A percentile compares a stretch with the other conserved stretches of the same genome.
These are phyloP conservation scores for Linum usitatissimum DNA, from an alignment of 345 rosid genomes.

Conservation along the genomic window DNA sequence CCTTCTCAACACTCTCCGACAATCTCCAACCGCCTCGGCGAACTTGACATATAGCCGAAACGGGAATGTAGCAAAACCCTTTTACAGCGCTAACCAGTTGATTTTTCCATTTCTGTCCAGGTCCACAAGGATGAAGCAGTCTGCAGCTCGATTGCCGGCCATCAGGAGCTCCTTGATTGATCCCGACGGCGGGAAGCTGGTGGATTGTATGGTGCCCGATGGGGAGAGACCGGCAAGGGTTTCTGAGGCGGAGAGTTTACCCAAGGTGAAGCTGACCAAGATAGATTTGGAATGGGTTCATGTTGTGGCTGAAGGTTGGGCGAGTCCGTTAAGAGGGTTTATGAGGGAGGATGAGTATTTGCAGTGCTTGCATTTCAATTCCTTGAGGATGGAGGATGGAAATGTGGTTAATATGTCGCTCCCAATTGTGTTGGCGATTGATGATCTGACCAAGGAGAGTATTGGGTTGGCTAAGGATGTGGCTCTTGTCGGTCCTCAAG, in stretches of 20 bases:
- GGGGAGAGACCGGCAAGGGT: conserved; percentile 36
- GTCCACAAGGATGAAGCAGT: neutral
- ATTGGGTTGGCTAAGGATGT: conserved; percentile 51
- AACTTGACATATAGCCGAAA: conserved; percentile 1
- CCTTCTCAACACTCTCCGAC: neutral
- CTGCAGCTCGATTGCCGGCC: neutral
- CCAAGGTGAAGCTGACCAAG: conserved; percentile 49
- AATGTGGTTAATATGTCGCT: conserved; percentile 75
- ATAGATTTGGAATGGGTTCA: conserved; percentile 94
- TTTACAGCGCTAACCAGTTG: conserved; percentile 33
- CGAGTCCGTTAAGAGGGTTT: conserved; percentile 86
- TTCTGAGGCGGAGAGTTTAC: conserved; percentile 51
- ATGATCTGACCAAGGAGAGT: conserved; percentile 57
- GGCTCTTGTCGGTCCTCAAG: conserved; percentile 47
- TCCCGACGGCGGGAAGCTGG: conserved; percentile 78
- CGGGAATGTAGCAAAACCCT: conserved; percentile 22
- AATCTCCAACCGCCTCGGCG: conserved; percentile 1
- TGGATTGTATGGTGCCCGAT: conserved; percentile 62
- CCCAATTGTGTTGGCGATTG: conserved; percentile 89
- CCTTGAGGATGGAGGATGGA: conserved; percentile 48
- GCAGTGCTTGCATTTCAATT: conserved; percentile 86
- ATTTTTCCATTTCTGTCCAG: conserved; percentile 10
- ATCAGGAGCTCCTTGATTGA: conserved; percentile 60
- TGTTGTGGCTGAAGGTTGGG: conserved; percentile 91
- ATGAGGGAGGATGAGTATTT: conserved; percentile 89